Conservation (phyloP, 805 yeast genomes). For the Saturnispora ahearnii region DNA sequence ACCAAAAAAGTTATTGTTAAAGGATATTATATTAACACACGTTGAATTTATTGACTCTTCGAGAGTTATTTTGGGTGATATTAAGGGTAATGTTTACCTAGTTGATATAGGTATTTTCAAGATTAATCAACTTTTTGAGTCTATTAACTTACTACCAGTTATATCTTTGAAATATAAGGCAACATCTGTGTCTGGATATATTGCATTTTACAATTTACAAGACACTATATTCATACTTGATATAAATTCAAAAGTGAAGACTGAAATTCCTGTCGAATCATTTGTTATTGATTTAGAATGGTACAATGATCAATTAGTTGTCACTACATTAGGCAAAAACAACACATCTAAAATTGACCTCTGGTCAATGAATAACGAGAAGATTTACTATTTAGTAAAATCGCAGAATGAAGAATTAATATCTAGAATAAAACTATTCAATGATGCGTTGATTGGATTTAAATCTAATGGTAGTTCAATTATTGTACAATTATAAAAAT, state of each 20-base stretch:
- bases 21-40: conserved; percentile 8
- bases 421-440: neutral
- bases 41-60: conserved; percentile 16
- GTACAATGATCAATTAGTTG: neutral
- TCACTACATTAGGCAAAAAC: neutral
- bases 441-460: neutral
- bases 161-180: conserved; percentile 6
- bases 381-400: neutral
- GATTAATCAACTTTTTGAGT: conserved; percentile 6
- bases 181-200: conserved; percentile 1
- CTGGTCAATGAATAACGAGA: neutral
- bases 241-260: neutral
- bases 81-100: conserved; percentile 16
- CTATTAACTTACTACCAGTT: conserved; percentile 5
- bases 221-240: conserved; percentile 3
- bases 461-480: neutral
- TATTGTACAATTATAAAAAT: conserved; percentile 14
- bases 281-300: conserved; percentile 4
- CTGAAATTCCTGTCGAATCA: neutral
- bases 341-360: neutral
- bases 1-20: conserved; percentile 9
- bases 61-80: conserved; percentile 18
- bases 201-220: conserved; percentile 1
- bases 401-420: neutral
- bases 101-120: conserved; percentile 3